These are phyloP conservation scores for Iris macrosiphon DNA, from an alignment of 106 monocot species.

Conservation along the genomic window DNA sequence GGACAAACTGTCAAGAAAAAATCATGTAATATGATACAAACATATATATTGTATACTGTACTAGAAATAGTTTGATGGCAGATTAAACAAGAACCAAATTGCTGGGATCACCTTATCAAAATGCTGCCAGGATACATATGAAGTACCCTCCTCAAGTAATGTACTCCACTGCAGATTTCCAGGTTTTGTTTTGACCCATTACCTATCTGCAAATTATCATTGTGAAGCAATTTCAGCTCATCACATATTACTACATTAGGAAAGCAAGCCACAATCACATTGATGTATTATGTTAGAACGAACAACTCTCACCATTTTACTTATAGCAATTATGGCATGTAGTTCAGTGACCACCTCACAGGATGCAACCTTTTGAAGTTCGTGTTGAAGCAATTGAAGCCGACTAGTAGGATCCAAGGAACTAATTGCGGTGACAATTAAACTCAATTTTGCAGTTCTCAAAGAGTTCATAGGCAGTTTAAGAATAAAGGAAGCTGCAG, in stretches of 20 bases:
- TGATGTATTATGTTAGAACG: not conserved
- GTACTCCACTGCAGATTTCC: conserved; percentile 33
- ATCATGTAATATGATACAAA: no score
- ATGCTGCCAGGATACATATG: conserved; percentile 76
- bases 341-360: conserved; percentile 44
- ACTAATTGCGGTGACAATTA: conserved; percentile 47
- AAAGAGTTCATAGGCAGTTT: conserved; percentile 53
- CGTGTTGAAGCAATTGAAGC: conserved; percentile 40
- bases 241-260: not conserved
- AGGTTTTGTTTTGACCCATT: conserved; percentile 22
- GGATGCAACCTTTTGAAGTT: conserved; percentile 14
- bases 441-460: conserved; percentile 37
- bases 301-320: conserved; percentile 55
- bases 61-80: no score
- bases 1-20: no score
- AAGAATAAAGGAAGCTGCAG: conserved; percentile 28
- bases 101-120: conserved; percentile 57
- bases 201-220: conserved; percentile 40
- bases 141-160: conserved; percentile 58
- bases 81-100: not conserved
- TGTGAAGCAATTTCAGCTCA: not conserved
- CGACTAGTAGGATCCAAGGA: conserved; percentile 43
- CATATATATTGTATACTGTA: no score
- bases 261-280: not conserved
- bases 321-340: conserved; percentile 49